Percentiles rank a stretch among this genome's conserved stretches.
phyloP scores from a whole-genome alignment of 192 early-diverging fungal genomes.

The Coemansia sp. region DNA sequence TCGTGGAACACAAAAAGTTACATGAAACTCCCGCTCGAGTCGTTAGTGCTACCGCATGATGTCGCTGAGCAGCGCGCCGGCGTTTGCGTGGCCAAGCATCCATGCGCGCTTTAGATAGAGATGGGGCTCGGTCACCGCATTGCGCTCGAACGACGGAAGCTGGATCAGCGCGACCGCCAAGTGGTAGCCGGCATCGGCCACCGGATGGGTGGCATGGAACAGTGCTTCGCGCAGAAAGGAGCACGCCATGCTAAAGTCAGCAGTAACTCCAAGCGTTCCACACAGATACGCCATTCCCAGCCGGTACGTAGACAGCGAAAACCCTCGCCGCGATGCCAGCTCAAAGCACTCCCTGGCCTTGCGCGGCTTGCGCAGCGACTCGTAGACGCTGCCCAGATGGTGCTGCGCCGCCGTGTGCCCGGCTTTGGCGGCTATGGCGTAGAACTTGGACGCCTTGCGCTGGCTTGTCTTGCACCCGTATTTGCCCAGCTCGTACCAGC shows the following conservation, averaged over 20 bases:
- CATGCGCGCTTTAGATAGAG: conserved; percentile 47
- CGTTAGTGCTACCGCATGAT: conserved; percentile 37
- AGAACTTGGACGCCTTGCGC: conserved; percentile 41
- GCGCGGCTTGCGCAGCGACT: conserved; percentile 22
- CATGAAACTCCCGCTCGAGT: too few relatives aligned
- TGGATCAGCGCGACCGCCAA: conserved; percentile 46
- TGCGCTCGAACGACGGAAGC: conserved; percentile 42
- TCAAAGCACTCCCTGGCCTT: conserved; percentile 45
- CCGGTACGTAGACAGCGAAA: conserved; percentile 38
- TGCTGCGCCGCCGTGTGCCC: conserved; percentile 33
- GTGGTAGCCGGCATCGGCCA: conserved; percentile 49
- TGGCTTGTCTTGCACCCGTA: conserved; percentile 38
- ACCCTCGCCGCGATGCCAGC: conserved; percentile 34
- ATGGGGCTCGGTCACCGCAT: conserved; percentile 38
- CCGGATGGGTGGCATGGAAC: conserved; percentile 44
- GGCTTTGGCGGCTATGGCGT: conserved; percentile 25
- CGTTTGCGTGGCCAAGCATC: conserved; percentile 39
- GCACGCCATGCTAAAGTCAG: conserved; percentile 49
- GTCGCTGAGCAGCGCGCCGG: conserved; percentile 42
- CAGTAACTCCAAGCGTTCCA: conserved; percentile 37
- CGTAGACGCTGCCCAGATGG: conserved; percentile 31
- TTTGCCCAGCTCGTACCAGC: conserved; percentile 49
- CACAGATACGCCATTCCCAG: conserved; percentile 48
- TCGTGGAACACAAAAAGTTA: background rate
- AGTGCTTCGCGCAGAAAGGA: conserved; percentile 45